phyloP scores from a whole-genome alignment of 2,329 filamentous ascomycete genomes.

The Arthrobotrys entomopaga region DNA sequence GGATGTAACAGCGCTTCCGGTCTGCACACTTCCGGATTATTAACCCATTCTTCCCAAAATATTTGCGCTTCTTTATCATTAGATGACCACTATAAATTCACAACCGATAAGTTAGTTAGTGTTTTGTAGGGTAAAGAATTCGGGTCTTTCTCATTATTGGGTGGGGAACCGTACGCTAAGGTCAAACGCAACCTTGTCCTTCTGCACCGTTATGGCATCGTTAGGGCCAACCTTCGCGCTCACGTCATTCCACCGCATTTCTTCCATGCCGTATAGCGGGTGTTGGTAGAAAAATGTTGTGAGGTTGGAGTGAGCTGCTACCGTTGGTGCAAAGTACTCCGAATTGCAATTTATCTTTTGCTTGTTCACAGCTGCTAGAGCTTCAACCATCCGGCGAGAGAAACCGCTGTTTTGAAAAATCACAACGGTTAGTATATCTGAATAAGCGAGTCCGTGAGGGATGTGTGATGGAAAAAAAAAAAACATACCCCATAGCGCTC shows the following conservation, averaged over 20 bases:
- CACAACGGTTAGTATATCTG: not conserved
- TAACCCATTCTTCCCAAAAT: constrained; percentile 51
- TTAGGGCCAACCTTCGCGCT: constrained; percentile 17
- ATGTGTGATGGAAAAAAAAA: not conserved
- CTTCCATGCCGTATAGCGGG: constrained; percentile 32
- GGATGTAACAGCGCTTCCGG: constrained; percentile 49
- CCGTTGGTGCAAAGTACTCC: constrained; percentile 50
- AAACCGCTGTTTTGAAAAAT: constrained; percentile 23
- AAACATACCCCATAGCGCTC: constrained; percentile 37
- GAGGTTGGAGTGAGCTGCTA: constrained; percentile 40
- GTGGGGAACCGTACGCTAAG: constrained; percentile 28
- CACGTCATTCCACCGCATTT: not conserved
- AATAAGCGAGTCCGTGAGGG: not conserved
- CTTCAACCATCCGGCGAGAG: constrained; percentile 45
- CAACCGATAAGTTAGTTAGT: constrained; percentile 7
- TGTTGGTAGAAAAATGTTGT: constrained; percentile 53
- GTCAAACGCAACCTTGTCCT: constrained; percentile 49
- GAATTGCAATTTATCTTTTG: constrained; percentile 50
- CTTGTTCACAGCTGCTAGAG: constrained; percentile 40
- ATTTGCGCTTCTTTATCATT: constrained; percentile 34
- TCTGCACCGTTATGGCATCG: constrained; percentile 43
- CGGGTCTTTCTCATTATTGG: no score
- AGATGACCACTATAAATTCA: constrained; percentile 39
- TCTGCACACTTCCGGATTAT: constrained; percentile 39
- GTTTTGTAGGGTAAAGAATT: no score